Evolutionary conservation across 805 yeast species (phyloP), one percentile per base, ranked within the genome.

Genomic region (Saccharomyces kudriavzevii): DNA sequence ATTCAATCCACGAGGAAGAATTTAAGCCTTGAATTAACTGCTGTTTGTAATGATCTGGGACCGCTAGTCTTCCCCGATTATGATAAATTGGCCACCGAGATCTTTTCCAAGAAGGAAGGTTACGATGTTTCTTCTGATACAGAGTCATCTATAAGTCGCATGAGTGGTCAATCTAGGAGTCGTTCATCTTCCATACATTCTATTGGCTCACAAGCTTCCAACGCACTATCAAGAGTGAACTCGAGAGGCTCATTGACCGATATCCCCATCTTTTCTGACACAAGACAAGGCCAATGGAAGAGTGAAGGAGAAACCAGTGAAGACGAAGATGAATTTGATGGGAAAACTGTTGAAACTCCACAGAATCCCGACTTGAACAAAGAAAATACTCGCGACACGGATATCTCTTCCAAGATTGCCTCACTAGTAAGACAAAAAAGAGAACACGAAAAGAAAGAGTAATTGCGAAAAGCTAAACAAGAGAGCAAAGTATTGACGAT

Each of bases 1-100:
- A 71, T 94, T 58, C 83, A 87, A 60, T 68, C 70, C 20, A 74
- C 78, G 53, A 77, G 97, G 57, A 73, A 74, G 51, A 76, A 77
- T 57, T 75, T 92, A 52, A 81, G 88, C 35, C 70, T 74, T 51
- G 87, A 88, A 54, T 84, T 94, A 50, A 89, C 96, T 0, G 85
- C 81, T 49, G 72, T 85, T 25, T 89, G 94, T 50, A 89, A 92
- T 66, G 82, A 81, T 47, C 78, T 85, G 54, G 99, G 98, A 0
- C 96, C 97, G 4, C 78, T 81, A 60, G 75, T 92, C 47, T 92
- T 84, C 75, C 96, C 97, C 6, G 96, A 92, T 69, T 88, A 91
- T 69, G 84, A 85, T 17, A 67, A 66, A 30, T 59, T 64, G 48
- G 52, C 55, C 11, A 54, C 52, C 3, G 45, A 28, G 1, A 49